Base-by-base conservation (phyloP, 768 basidiomycete species). In the Lactarius deliciosus region DNA sequence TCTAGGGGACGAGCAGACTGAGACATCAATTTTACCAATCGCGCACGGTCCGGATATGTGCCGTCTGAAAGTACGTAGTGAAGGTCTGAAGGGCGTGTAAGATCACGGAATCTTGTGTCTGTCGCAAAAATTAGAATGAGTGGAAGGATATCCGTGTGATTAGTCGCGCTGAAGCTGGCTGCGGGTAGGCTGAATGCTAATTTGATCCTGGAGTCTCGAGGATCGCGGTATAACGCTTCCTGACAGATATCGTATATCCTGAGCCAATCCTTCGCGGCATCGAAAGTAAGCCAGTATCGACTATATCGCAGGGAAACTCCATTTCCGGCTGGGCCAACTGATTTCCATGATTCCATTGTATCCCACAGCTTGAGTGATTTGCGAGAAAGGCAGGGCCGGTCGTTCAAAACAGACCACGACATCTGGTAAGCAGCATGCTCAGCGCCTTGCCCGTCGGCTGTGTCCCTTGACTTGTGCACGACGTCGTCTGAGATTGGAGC, bases 251-350 rank as follows among this genome's bases (percentile, higher is more conserved):
- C 5, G 10, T 58, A 50, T 10, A 64, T 40, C 2, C 7, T 9
- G 18, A 50, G 8, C 63, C 63, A 64, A 20, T 64, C 56, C 34
- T 32, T 56, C 3, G 43, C 15, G 18, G 56, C 34, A 58, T 64
- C 4, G 43, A 64, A 64, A 3, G 57, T 25, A 4, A 64, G 63
- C 63, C 63, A 64, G 45, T 64, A 58, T 47, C 32, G 63, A 57
- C 56, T 64, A n/a, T 57, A 64, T 10, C 56, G 30, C 9, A 64
- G 22, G 11, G 57, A 64, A 25, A 64, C n/a, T 1, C 16, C 16
- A 32, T 32, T 5, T 28, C 28, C 28, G 28, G 28, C 28, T 28
- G 63, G 56, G 43, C 63, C 63, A 28, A 64, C 5, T 28, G 63
- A 57, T 18, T 28, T 38, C 63, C 63, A 64, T 6, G 63, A 50